phyloP scores from a whole-genome alignment of 2,329 filamentous ascomycete genomes.

The Paecilomyces variotii region DNA sequence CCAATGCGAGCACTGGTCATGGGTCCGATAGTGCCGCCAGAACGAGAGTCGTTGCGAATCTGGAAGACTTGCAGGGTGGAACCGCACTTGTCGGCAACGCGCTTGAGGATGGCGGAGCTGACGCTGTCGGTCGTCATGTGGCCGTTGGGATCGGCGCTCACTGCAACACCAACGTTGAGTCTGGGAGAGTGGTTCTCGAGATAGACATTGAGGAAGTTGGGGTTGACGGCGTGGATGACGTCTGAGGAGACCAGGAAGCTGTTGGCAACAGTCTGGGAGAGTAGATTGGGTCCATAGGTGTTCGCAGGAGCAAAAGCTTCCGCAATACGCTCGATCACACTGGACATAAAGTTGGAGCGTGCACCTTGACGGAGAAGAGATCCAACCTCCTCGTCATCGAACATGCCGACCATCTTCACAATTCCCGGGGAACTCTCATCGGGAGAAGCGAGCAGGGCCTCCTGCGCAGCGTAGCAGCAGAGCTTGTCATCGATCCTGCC shows the following conservation, averaged over 20 bases:
- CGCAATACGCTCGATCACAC: slow-evolving; percentile 70
- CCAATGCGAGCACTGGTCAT: slow-evolving; percentile 76
- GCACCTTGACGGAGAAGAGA: slow-evolving; percentile 86
- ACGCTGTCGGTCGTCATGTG: slow-evolving; percentile 94
- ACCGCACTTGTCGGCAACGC: slow-evolving; percentile 66
- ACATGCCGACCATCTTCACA: slow-evolving; percentile 86
- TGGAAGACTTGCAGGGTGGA: slow-evolving; percentile 79
- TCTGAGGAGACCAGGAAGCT: slow-evolving; percentile 90
- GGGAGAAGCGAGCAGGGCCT: slow-evolving; percentile 66
- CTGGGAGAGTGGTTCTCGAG: slow-evolving; percentile 77
- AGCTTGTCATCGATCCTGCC: slow-evolving; percentile 97
- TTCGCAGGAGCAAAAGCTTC: slow-evolving; percentile 47
- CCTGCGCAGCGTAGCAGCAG: slow-evolving; percentile 85
- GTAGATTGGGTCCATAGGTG: slow-evolving; percentile 44
- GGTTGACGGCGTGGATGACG: slow-evolving; percentile 88
- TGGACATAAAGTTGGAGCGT: slow-evolving; percentile 76
- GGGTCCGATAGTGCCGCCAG: slow-evolving; percentile 90
- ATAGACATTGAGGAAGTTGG: slow-evolving; percentile 82
- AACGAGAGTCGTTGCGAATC: slow-evolving; percentile 84
- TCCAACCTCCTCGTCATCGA: slow-evolving; percentile 96
- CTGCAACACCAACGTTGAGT: slow-evolving; percentile 76
- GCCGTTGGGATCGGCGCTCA: slow-evolving; percentile 78
- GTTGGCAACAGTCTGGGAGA: slow-evolving; percentile 79
- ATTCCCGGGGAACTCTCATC: slow-evolving; percentile 46
- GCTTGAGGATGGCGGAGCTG: slow-evolving; percentile 69